These are phyloP conservation scores for Mortierella sp. DNA, from an alignment of 371 early-diverging fungal genomes.

Conservation along the genomic window DNA sequence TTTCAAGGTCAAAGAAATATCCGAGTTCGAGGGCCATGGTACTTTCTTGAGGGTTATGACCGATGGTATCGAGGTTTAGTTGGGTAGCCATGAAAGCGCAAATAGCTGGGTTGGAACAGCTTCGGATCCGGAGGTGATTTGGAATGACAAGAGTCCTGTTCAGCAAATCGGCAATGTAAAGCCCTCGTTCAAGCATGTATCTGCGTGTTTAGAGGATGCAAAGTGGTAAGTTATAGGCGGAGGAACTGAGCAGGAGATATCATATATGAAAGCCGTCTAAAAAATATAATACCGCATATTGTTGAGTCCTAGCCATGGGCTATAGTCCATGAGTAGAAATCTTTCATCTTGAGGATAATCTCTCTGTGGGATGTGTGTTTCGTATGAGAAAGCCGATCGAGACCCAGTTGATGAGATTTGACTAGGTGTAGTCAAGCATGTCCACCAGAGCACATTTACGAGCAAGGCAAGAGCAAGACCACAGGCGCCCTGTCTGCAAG, in stretches of 20 bases:
- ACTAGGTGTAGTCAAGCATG: too few species aligned
- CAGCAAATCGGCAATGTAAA: slow-evolving; percentile 24
- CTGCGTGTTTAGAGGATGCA: background rate
- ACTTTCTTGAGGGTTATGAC: slow-evolving; percentile 27
- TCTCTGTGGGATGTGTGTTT: background rate
- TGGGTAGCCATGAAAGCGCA: slow-evolving; percentile 17
- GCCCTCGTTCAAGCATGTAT: slow-evolving; percentile 33
- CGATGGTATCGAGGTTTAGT: slow-evolving; percentile 8
- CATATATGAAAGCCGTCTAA: too few species aligned
- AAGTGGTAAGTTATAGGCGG: background rate
- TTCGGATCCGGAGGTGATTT: slow-evolving; percentile 30
- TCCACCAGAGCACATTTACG: too few species aligned
- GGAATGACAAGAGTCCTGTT: slow-evolving; percentile 32
- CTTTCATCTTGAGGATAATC: slow-evolving; percentile 1
- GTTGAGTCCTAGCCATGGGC: slow-evolving; percentile 46
- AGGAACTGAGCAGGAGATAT: background rate
- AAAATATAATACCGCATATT: slow-evolving; percentile 47
- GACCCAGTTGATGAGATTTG: too few species aligned
- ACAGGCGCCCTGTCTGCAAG: too few species aligned
- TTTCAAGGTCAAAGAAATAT: slow-evolving; percentile 27
- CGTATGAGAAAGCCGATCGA: too few species aligned
- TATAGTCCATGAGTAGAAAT: slow-evolving; percentile 37
- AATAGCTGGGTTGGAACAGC: slow-evolving; percentile 15
- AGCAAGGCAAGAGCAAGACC: too few species aligned
- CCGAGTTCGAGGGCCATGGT: slow-evolving; percentile 27